Base-by-base conservation (phyloP, 208 protist species). In the Leishmania tropica region DNA sequence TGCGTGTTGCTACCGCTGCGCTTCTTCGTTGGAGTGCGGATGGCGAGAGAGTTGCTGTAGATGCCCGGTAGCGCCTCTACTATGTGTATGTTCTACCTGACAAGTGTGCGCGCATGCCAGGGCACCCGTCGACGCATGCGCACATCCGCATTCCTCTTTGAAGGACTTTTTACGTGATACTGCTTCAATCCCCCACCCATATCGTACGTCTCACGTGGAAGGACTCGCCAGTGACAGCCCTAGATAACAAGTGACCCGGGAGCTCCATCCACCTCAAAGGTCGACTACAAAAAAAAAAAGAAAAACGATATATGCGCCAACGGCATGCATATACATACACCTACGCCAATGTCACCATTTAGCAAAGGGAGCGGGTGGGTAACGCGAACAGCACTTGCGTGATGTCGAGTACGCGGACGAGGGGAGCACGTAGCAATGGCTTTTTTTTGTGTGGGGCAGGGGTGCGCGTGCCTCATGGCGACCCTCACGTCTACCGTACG, bases 111-210 rank as follows among this genome's bases (percentile, higher is more conserved):
- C 4, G 68, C 10, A 35, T 35, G 40, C 40, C 31, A 28, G 42
- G 31, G 40, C 67, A 48, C 67, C 21, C 31, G 64, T 37, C 35
- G 31, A 1, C 13, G 15, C 28, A 42, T 24, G 17, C 65, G 3
- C 65, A 71, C 65, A n/a, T 28, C 15, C 65, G 21, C 65, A 71
- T 67, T 45, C 35, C 58, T 53, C 35, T 31, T 67, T 47, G 45
- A 76, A 64, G 17, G 65, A 58, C 35, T 71, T 64, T 58, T 79
- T 70, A 67, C 77, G 31, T 71, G 35, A 74, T 75, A 77, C 77
- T 65, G 62, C 62, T 67, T 37, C 62, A 24, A 37, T 67, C 31
- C 31, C 62, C 31, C 62, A 6, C 13, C 62, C 62, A 37, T 67
- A 40, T 67, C 62, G 28, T 67, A 67, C 31, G 62, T 37, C 21